Conservation (phyloP, 768 basidiomycete genomes). For the Podaxis sp. region DNA sequence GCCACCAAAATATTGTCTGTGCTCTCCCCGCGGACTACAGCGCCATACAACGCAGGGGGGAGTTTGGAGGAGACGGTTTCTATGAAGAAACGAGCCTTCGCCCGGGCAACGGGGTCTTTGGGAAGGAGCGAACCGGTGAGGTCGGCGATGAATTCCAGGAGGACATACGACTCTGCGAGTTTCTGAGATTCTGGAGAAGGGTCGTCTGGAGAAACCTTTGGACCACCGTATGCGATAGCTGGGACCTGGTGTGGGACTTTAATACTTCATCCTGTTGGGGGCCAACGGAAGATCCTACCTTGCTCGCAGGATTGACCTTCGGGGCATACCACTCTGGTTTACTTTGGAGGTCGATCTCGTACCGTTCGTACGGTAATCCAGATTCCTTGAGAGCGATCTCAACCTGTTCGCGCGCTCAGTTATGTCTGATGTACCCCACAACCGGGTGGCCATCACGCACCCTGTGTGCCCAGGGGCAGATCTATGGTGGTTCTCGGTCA, state of each 20-base stretch:
- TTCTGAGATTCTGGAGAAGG: constrained; percentile 63
- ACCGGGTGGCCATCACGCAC: constrained; percentile 26
- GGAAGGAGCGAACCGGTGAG: constrained; percentile 56
- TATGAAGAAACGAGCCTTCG: constrained; percentile 62
- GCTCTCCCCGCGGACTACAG: constrained; percentile 37
- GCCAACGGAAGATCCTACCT: constrained; percentile 34
- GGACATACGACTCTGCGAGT: constrained; percentile 61
- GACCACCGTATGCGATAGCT: constrained; percentile 61
- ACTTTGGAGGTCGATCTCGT: constrained; percentile 57
- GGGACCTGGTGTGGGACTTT: constrained; percentile 40
- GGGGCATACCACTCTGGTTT: constrained; percentile 72
- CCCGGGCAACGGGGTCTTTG: constrained; percentile 51
- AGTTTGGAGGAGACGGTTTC: constrained; percentile 51
- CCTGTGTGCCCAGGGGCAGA: constrained; percentile 60
- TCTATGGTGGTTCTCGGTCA: constrained; percentile 27
- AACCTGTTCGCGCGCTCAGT: constrained; percentile 29
- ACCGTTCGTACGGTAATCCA: constrained; percentile 44
- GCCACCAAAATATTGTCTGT: constrained; percentile 38
- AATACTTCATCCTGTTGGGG: neutral
- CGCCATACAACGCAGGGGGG: constrained; percentile 33
- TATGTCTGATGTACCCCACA: neutral
- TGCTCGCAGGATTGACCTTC: constrained; percentile 64
- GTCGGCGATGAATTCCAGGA: constrained; percentile 68
- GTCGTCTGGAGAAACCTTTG: constrained; percentile 47
- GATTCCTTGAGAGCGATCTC: constrained; percentile 64